These are phyloP conservation scores for Tolypocladium inflatum DNA, from an alignment of 2,329 filamentous ascomycete species.

Conservation along the genomic window DNA sequence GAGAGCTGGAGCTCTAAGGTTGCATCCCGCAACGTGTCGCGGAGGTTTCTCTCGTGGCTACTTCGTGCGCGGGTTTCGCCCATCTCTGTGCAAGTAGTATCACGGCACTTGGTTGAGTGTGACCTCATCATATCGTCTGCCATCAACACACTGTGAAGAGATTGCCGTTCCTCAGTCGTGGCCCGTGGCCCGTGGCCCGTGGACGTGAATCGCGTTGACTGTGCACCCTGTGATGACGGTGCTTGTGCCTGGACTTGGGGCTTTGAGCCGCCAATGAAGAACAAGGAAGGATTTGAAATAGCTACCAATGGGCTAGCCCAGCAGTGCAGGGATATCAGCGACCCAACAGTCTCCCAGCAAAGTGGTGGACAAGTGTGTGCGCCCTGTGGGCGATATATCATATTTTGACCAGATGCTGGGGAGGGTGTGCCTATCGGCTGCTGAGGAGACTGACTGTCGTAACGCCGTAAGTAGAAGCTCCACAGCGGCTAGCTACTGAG, in stretches of 20 bases:
- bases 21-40: background rate
- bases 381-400: conserved; percentile 8
- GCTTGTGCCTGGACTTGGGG: background rate
- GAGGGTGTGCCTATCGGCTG: conserved; percentile 1
- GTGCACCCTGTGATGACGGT: too few relatives aligned
- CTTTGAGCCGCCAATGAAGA: background rate
- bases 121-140: background rate
- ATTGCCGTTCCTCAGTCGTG: background rate
- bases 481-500: too few relatives aligned
- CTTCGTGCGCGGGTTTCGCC: background rate
- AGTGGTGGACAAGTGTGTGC: background rate
- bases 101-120: background rate
- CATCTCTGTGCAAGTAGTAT: background rate
- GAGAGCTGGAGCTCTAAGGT: background rate
- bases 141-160: background rate
- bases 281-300: background rate
- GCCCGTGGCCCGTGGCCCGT: too few relatives aligned
- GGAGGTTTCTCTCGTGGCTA: background rate
- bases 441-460: too few relatives aligned
- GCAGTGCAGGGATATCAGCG: background rate
- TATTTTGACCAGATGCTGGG: conserved; percentile 3
- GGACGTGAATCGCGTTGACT: background rate
- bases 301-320: background rate
- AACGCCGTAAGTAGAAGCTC: too few relatives aligned
- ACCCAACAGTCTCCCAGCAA: background rate